A percentile compares a stretch with the other conserved stretches of the same genome.
Evolutionary conservation across 164 flowering plant species (phyloP).

Genomic region (Malania oleifera): DNA sequence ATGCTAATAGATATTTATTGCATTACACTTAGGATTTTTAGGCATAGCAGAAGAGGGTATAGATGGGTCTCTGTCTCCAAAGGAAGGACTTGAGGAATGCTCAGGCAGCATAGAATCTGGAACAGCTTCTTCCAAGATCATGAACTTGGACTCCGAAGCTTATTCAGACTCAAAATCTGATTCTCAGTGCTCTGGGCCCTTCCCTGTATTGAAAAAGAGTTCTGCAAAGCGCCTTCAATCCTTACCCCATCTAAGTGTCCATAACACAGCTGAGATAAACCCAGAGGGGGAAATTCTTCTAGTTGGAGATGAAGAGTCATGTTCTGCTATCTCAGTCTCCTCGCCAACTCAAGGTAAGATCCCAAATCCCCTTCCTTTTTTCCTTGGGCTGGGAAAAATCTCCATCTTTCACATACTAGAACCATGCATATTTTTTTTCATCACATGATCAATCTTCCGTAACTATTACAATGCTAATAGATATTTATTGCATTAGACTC

Average conservation of each 20-base stretch:
- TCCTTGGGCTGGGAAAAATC: too few species aligned
- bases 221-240: slow-evolving; percentile 34
- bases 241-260: slow-evolving; percentile 25
- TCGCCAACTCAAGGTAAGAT: slow-evolving; percentile 21
- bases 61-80: slow-evolving; percentile 16
- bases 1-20: too few species aligned
- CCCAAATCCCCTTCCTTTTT: too few species aligned
- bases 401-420: background rate
- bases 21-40: too few species aligned
- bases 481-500: slow-evolving; percentile 6
- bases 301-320: slow-evolving; percentile 2
- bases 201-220: slow-evolving; percentile 39
- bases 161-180: slow-evolving; percentile 7
- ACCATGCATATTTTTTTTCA: too few species aligned
- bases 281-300: background rate
- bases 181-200: slow-evolving; percentile 52
- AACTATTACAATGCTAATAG: background rate
- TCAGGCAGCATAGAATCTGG: slow-evolving; percentile 24
- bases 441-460: background rate
- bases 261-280: too few species aligned
- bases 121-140: slow-evolving; percentile 30
- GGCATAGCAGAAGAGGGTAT: slow-evolving; percentile 9
- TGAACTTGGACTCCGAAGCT: slow-evolving; percentile 44
- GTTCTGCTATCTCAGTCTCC: slow-evolving; percentile 23
- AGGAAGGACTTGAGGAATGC: slow-evolving; percentile 21